Evolutionary conservation across 1,284 basidiomycete genomes (phyloP).

Genomic region (Grifola frondosa): DNA sequence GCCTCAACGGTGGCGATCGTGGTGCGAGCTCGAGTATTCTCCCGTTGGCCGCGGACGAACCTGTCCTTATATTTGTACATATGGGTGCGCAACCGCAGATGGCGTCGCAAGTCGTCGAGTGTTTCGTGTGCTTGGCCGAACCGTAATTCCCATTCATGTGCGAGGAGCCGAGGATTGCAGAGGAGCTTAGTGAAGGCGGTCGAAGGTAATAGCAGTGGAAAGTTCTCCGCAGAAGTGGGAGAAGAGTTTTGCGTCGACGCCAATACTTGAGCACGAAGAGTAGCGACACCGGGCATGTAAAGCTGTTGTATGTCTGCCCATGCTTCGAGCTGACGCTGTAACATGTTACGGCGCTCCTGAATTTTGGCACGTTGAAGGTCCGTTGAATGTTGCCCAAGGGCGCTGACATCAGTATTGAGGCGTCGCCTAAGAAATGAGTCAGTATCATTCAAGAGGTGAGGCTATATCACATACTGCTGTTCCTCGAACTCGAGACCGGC

Average conservation of each 20-base stretch:
- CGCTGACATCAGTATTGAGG: not conserved
- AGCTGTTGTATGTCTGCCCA: slow-evolving; percentile 8
- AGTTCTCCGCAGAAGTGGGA: too few relatives aligned
- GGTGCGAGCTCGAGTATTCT: slow-evolving; percentile 4
- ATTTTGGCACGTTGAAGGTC: slow-evolving; percentile 6
- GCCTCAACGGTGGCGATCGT: not conserved
- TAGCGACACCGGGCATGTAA: slow-evolving; percentile 7
- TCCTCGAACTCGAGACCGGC: slow-evolving; percentile 18
- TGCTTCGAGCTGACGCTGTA: slow-evolving; percentile 3
- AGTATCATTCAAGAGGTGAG: not conserved
- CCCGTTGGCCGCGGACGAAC: slow-evolving; percentile 1
- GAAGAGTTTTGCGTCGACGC: too few relatives aligned
- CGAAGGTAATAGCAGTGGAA: slow-evolving; percentile 10
- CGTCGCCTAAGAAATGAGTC: not conserved
- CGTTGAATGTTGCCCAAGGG: not conserved
- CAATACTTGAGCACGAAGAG: slow-evolving; percentile 2
- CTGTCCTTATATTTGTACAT: slow-evolving; percentile 5
- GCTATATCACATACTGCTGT: slow-evolving; percentile 14
- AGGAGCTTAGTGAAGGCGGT: not conserved
- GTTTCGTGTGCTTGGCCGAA: slow-evolving; percentile 26
- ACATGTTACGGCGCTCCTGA: slow-evolving; percentile 4
- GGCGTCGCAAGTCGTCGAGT: slow-evolving; percentile 25
- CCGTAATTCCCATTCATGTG: slow-evolving; percentile 28
- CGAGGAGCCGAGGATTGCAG: not conserved
- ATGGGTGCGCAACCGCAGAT: slow-evolving; percentile 1